Evolutionary conservation across 139 green algal species (phyloP).

Genomic region (Haematococcus lacustris): DNA sequence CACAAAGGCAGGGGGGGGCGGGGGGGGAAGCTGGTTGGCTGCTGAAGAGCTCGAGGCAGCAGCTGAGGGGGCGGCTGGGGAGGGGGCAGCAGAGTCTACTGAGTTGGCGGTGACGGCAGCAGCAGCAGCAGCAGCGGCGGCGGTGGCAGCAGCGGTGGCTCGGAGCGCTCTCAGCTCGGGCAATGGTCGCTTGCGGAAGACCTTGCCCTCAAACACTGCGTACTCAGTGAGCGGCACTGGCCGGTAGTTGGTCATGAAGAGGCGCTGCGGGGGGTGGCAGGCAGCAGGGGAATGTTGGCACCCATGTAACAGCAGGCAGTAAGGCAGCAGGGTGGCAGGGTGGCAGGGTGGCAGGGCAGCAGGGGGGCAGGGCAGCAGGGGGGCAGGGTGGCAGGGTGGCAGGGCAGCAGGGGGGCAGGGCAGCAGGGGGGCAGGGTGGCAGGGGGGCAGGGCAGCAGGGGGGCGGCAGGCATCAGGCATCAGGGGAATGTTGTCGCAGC

Average conservation of each 20-base stretch:
- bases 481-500: neutral
- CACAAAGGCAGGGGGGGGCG: too few species aligned
- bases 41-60: too few species aligned
- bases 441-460: too few species aligned
- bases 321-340: neutral
- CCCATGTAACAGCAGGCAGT: neutral
- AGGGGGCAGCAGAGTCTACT: too few species aligned
- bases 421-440: neutral
- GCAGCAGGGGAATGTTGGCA: neutral
- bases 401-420: neutral
- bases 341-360: neutral
- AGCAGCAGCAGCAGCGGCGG: too few species aligned
- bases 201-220: slow-evolving; percentile 48
- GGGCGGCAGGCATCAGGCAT: too few species aligned
- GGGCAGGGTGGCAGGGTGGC: neutral
- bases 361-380: neutral
- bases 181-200: slow-evolving; percentile 28
- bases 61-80: too few species aligned
- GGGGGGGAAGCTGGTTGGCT: too few species aligned
- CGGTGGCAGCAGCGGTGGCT: too few species aligned
- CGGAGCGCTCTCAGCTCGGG: neutral
- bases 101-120: too few species aligned
- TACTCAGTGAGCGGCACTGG: slow-evolving; percentile 70
- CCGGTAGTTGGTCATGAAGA: slow-evolving; percentile 80
- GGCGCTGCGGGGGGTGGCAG: slow-evolving; percentile 7